phyloP scores from a whole-genome alignment of 2,329 filamentous ascomycete species.

The Podosphaera xanthii region DNA sequence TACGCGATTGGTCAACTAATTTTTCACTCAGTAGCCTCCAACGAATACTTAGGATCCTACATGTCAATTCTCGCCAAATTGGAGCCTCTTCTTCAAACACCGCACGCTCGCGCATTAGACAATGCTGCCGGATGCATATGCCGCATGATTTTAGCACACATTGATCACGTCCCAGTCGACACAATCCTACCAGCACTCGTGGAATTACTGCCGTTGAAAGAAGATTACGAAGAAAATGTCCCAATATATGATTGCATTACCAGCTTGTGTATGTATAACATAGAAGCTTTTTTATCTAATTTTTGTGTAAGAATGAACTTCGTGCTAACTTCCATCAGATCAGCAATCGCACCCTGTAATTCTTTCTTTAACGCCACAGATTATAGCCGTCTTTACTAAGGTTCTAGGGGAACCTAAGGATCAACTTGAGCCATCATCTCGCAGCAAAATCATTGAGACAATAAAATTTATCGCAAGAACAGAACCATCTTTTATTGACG shows the following conservation, averaged over 20 bases:
- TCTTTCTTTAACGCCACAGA: conserved; percentile 42
- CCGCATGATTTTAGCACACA: conserved; percentile 77
- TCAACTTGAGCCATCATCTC: conserved; percentile 51
- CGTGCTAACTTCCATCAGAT: conserved; percentile 21
- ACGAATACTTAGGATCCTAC: conserved; percentile 52
- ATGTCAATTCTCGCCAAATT: conserved; percentile 62
- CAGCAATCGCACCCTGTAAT: conserved; percentile 45
- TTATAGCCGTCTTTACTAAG: conserved; percentile 49
- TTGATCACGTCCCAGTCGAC: conserved; percentile 55
- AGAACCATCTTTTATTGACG: conserved; percentile 11
- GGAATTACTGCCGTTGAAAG: conserved; percentile 60
- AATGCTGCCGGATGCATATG: conserved; percentile 82
- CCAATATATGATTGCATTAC: conserved; percentile 81
- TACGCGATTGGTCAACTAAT: conserved; percentile 77
- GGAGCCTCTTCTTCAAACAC: conserved; percentile 58
- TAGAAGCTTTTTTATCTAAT: not conserved
- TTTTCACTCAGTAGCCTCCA: conserved; percentile 50
- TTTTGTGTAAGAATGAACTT: not conserved
- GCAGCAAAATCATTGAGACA: conserved; percentile 39
- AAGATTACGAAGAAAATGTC: conserved; percentile 92
- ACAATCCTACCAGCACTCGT: conserved; percentile 68
- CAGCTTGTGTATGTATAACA: conserved; percentile 44
- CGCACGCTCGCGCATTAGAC: conserved; percentile 65
- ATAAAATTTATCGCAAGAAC: conserved; percentile 21
- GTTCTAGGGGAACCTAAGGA: conserved; percentile 50